Base-by-base conservation (phyloP, 139 green algal species). In the Volvox reticuliferus region DNA sequence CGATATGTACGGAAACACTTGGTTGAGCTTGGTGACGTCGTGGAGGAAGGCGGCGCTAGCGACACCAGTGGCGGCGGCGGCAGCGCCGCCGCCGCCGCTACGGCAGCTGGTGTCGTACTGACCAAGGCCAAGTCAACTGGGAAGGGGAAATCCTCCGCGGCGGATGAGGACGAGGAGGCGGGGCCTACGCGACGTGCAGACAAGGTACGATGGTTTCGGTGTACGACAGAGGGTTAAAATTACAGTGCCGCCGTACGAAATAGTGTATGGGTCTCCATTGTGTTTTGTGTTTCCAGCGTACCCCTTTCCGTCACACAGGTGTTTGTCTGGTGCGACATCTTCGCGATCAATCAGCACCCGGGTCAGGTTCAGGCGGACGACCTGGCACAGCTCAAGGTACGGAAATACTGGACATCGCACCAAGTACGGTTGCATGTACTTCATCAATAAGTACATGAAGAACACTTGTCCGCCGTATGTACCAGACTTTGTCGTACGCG, bases 311-410 rank as follows among this genome's bases (percentile, higher is more conserved):
- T 84, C n/a, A n/a, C n/a, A 35, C 81, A 87, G 81, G 81, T 87
- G 18, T 87, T 87, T 18, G 62, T 87, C 20, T 87, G 81, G 81
- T 87, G 81, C 81, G 87, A 91, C 77, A 91, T 91, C 55, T 91
- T 91, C 61, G 87, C 87, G 30, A 84, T 91, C 32, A 91, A 91
- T 65, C 87, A 91, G 33, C 87, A 91, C 62, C 87, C 87, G 20
- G 78, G 87, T 22, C 82, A 91, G 87, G 78, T 84, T 12, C 87
- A 91, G 77, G 87, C 82, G 21, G 87, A 91, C 19, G 81, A 87
- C 30, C 81, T 87, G 61, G 18, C 61, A 32, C 81, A 87, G 81
- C 81, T 87, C 30, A 87, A 87, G 81, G 81, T 87, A 79, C 71
- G 75, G 33, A 18, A 17, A 36, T 78, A 78, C 69, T 21, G 69